Percentiles rank a stretch among this genome's conserved stretches.
Evolutionary conservation across 345 rosid genomes (phyloP).

Genomic region (Salix brachista): DNA sequence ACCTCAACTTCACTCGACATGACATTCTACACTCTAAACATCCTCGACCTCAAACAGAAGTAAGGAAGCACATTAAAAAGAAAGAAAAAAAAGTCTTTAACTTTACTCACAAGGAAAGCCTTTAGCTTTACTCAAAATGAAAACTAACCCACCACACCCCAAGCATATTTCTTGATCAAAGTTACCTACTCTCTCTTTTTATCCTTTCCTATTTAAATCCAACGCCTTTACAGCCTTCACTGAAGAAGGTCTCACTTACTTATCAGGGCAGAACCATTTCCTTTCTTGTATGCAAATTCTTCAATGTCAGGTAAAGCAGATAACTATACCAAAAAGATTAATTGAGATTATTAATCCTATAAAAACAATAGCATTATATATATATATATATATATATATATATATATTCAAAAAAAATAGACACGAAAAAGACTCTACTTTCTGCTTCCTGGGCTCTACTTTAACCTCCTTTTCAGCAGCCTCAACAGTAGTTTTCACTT

Average conservation of each 20-base stretch:
- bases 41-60: not conserved
- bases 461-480: conserved; percentile 22
- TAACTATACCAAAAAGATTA: conserved; percentile 28
- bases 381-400: too few relatives aligned
- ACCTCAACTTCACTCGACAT: not conserved
- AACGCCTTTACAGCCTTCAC: not conserved
- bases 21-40: not conserved
- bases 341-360: not conserved
- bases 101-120: not conserved
- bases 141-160: not conserved
- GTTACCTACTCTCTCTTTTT: not conserved
- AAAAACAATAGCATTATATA: not conserved
- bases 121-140: not conserved
- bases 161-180: not conserved
- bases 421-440: conserved; percentile 22
- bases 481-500: conserved; percentile 32
- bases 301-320: conserved; percentile 62
- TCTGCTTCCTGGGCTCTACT: conserved; percentile 17
- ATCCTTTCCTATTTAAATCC: not conserved
- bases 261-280: conserved; percentile 28
- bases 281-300: conserved; percentile 54
- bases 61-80: not conserved
- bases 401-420: not conserved
- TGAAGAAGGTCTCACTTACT: conserved; percentile 26
- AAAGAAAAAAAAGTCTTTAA: not conserved